A percentile compares a stretch with the other conserved stretches of the same genome.
Evolutionary conservation across 441 rosid species (phyloP).

Genomic region (Gossypium gossypioides): DNA sequence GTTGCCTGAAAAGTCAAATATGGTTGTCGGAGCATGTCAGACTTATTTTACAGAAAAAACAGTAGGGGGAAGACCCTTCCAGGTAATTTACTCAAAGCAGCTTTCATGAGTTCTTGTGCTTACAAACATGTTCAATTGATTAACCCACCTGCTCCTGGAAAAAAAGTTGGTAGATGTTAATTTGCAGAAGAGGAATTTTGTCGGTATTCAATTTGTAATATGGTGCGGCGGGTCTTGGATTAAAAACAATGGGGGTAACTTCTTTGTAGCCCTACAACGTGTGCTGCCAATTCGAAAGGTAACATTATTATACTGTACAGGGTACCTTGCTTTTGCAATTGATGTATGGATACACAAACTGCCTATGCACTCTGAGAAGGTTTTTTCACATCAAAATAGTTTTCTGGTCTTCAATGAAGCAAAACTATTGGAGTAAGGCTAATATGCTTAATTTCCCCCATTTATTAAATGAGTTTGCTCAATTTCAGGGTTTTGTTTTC

Average conservation of each 20-base stretch:
- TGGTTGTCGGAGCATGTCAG: slow-evolving; percentile 55
- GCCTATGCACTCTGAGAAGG: background rate
- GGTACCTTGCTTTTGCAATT: slow-evolving; percentile 2
- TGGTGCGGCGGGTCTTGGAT: slow-evolving; percentile 53
- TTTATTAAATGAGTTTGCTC: background rate
- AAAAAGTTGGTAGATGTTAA: slow-evolving; percentile 41
- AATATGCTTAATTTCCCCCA: background rate
- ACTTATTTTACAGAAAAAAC: slow-evolving; percentile 41
- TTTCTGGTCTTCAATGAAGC: background rate
- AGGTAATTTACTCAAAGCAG: slow-evolving; percentile 26
- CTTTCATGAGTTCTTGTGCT: background rate
- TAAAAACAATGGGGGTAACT: slow-evolving; percentile 48
- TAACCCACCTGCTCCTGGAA: background rate
- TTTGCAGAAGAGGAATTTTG: slow-evolving; percentile 39
- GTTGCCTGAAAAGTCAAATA: slow-evolving; percentile 49
- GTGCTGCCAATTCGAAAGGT: slow-evolving; percentile 34
- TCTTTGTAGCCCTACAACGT: slow-evolving; percentile 30
- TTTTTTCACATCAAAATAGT: slow-evolving; percentile 1
- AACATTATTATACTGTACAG: background rate
- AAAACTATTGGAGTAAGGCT: background rate
- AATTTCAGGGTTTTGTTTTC: background rate
- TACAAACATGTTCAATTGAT: background rate
- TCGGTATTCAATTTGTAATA: slow-evolving; percentile 54
- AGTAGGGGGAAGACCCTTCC: slow-evolving; percentile 36
- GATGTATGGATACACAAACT: background rate